Evolutionary conservation across 2,329 filamentous ascomycete species (phyloP).

Genomic region (Exophiala calicioides): DNA sequence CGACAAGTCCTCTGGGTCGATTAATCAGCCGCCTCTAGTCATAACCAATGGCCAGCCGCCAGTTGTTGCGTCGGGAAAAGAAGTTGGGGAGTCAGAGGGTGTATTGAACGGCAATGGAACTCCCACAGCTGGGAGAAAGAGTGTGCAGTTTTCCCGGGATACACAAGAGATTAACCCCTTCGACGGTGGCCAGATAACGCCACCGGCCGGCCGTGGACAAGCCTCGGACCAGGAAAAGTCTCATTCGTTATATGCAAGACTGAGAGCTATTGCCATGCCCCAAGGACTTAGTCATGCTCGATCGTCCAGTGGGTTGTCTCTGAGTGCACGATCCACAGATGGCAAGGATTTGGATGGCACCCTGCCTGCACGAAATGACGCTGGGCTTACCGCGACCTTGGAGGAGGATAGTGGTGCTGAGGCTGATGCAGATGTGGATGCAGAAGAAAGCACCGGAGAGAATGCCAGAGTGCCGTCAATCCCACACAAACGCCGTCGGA

Average conservation of each 20-base stretch:
- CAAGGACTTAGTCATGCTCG: constrained; percentile 53
- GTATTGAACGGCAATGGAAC: constrained; percentile 16
- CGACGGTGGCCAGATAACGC: constrained; percentile 56
- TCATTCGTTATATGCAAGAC: constrained; percentile 72
- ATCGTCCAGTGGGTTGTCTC: constrained; percentile 50
- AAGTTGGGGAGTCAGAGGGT: constrained; percentile 14
- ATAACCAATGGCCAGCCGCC: constrained; percentile 13
- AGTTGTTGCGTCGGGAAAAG: constrained; percentile 14
- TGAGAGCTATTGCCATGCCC: constrained; percentile 70
- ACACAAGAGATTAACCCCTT: constrained; percentile 53
- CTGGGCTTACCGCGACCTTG: constrained; percentile 57
- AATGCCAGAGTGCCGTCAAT: constrained; percentile 49
- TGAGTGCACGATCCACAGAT: constrained; percentile 41
- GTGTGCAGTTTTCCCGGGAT: constrained; percentile 72
- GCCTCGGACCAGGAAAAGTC: constrained; percentile 64
- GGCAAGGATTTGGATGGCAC: constrained; percentile 42
- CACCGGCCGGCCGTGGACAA: constrained; percentile 54
- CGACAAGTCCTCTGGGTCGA: constrained; percentile 13
- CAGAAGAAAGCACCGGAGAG: constrained; percentile 76
- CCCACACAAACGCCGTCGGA: constrained; percentile 64
- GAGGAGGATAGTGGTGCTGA: constrained; percentile 64
- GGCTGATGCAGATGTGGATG: constrained; percentile 67
- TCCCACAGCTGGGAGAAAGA: constrained; percentile 40
- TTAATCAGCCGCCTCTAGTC: constrained; percentile 4
- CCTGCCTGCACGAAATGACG: constrained; percentile 46